These are phyloP conservation scores for Xylaria arbuscula DNA, from an alignment of 2,329 filamentous ascomycete genomes.

Conservation along the genomic window DNA sequence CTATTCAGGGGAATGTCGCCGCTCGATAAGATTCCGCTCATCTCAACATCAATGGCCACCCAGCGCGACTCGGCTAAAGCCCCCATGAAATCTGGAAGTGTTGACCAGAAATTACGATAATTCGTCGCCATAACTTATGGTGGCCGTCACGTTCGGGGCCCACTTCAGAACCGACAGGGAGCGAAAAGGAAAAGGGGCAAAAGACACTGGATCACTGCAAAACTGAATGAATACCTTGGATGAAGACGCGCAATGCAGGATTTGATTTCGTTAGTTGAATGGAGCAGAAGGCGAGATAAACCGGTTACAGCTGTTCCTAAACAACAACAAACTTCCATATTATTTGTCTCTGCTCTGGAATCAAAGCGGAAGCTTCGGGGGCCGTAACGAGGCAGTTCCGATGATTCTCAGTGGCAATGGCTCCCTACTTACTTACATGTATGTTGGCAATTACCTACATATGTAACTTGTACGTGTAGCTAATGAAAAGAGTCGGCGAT, in stretches of 20 bases:
- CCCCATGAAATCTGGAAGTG: background rate
- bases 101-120: background rate
- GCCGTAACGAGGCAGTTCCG: background rate
- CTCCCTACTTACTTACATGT: background rate
- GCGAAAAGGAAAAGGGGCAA: background rate
- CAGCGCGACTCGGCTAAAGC: slow-evolving; percentile 48
- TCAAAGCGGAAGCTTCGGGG: background rate
- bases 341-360: background rate
- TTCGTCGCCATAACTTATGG: background rate
- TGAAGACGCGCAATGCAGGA: no score
- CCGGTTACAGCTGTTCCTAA: background rate
- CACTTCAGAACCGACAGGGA: background rate
- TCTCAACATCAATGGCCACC: slow-evolving; percentile 54
- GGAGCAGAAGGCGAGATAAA: background rate
- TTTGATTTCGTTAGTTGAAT: background rate
- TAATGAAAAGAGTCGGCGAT: no score
- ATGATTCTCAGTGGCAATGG: background rate
- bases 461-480: no score
- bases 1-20: background rate
- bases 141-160: no score
- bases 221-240: no score
- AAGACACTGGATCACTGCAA: no score
- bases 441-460: no score
- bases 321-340: background rate
- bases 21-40: slow-evolving; percentile 49